A percentile compares a stretch with the other conserved stretches of the same genome.
Evolutionary conservation across 257 asterid species (phyloP).

Genomic region (Solanum chilense): DNA sequence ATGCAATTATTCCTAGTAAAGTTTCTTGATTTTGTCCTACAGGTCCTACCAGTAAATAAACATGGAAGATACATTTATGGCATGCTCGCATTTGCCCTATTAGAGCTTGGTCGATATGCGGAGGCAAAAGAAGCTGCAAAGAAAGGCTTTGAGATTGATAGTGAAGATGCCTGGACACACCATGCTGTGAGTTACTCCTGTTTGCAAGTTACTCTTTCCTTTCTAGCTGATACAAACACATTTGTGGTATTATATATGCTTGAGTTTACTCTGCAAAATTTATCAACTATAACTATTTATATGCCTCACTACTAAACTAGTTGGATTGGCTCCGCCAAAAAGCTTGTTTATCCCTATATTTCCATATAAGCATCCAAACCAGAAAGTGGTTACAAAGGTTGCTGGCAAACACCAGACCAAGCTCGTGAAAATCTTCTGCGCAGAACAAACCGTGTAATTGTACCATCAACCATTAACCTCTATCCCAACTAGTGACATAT

Average conservation of each 20-base stretch:
- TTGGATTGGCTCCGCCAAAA: background rate
- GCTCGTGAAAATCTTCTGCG: background rate
- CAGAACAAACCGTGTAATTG: background rate
- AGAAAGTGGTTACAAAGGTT: background rate
- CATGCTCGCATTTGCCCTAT: constrained; percentile 80
- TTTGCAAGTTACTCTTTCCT: background rate
- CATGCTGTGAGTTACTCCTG: constrained; percentile 65
- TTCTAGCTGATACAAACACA: background rate
- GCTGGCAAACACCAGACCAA: background rate
- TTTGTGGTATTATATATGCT: background rate
- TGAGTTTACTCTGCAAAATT: background rate
- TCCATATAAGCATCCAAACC: background rate
- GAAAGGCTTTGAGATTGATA: constrained; percentile 59
- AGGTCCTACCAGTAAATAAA: constrained; percentile 68
- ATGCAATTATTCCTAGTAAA: background rate
- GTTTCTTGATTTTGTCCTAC: constrained; percentile 6
- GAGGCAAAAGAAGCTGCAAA: constrained; percentile 77
- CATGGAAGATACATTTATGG: constrained; percentile 62
- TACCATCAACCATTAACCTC: background rate
- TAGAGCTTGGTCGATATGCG: constrained; percentile 74
- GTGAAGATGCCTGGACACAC: constrained; percentile 84
- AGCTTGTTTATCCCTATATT: background rate
- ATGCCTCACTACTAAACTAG: background rate
- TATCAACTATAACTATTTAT: background rate
- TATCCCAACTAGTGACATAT: background rate